phyloP scores from a whole-genome alignment of 495 filamentous ascomycete genomes.

The Trichoderma erinaceum region DNA sequence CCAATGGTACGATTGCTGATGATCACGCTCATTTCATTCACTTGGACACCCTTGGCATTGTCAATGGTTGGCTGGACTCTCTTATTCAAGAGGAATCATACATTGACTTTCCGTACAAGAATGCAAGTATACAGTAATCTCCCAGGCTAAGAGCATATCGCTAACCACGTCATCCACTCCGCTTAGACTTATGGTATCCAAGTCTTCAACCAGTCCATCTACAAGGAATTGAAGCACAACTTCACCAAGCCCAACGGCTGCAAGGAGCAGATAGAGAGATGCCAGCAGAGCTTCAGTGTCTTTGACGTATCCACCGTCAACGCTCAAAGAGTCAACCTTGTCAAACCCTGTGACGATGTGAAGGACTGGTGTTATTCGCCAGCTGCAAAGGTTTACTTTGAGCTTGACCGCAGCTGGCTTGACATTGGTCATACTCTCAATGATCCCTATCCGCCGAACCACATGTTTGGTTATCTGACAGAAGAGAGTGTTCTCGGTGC shows the following conservation, averaged over 20 bases:
- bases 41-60: conserved; percentile 50
- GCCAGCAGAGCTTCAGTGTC: background rate
- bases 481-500: background rate
- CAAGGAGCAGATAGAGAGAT: conserved; percentile 26
- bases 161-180: background rate
- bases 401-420: background rate
- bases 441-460: background rate
- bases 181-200: conserved; percentile 54
- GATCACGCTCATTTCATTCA: conserved; percentile 47
- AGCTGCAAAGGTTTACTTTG: background rate
- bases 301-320: conserved; percentile 5
- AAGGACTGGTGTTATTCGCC: background rate
- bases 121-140: conserved; percentile 32
- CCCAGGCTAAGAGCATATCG: background rate
- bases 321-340: background rate
- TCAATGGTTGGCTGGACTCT: conserved; percentile 75
- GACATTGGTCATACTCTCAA: background rate
- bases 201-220: conserved; percentile 48
- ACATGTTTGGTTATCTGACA: background rate
- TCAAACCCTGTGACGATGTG: background rate
- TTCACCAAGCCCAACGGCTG: conserved; percentile 39
- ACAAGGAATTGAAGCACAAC: conserved; percentile 20
- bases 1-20: conserved; percentile 40
- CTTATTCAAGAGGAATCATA: conserved; percentile 62
- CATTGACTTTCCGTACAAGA: conserved; percentile 62